These are phyloP conservation scores for Botrytis medusae DNA, from an alignment of 2,329 filamentous ascomycete genomes.

Conservation along the genomic window DNA sequence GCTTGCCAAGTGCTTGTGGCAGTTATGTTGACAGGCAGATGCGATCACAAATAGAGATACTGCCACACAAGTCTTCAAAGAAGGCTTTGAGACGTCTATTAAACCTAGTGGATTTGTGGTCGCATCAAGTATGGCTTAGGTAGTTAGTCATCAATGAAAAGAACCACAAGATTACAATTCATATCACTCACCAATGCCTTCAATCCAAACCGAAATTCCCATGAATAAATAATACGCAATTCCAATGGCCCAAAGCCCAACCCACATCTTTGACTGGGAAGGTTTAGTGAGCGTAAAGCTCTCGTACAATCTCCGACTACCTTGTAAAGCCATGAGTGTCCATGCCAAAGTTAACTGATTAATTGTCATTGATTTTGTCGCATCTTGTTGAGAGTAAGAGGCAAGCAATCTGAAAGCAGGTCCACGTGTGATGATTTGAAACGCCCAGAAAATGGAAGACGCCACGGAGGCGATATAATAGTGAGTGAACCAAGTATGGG, in stretches of 20 bases:
- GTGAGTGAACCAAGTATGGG: conserved; percentile 85
- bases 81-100: conserved; percentile 35
- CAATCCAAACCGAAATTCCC: conserved; percentile 78
- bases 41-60: conserved; percentile 66
- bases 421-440: conserved; percentile 60
- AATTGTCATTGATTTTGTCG: conserved; percentile 51
- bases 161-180: background rate
- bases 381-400: conserved; percentile 36
- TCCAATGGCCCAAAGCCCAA: conserved; percentile 79
- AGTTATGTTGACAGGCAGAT: conserved; percentile 71
- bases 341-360: conserved; percentile 66
- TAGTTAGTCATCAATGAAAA: conserved; percentile 27
- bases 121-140: conserved; percentile 31
- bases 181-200: conserved; percentile 65
- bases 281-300: conserved; percentile 63
- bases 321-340: conserved; percentile 74
- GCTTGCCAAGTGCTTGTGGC: conserved; percentile 67
- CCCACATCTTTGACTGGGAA: conserved; percentile 74
- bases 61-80: conserved; percentile 54
- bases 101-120: conserved; percentile 9
- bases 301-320: conserved; percentile 73
- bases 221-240: conserved; percentile 73
- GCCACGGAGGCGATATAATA: conserved; percentile 76
- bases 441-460: conserved; percentile 72
- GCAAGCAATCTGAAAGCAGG: conserved; percentile 51